Evolutionary conservation across 192 early-diverging fungal species (phyloP), one percentile per base, ranked within the genome.

Genomic region (Oehlia diaphana): DNA sequence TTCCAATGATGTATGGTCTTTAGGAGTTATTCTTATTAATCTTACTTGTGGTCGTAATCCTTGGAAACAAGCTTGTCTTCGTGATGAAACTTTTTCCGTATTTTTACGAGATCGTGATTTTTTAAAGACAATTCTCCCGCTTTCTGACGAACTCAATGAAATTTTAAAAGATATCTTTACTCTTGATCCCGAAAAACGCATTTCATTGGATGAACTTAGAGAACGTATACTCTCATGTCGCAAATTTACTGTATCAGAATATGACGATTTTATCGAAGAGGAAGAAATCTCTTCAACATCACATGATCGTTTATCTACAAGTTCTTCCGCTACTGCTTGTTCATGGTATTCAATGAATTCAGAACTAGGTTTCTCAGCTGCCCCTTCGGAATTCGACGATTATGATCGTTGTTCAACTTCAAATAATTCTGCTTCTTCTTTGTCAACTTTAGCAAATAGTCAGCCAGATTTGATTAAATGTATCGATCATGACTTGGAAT

Each of bases 21-120:
- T 97, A 31, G 97, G 97, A 26, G 94, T 99, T 5, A 97, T 98
- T 70, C 89, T 96, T 23, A 96, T 96, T 79, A 97, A 89, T 63
- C 80, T 89, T 90, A 84, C 92, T 81, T 82, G 89, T 90, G 80
- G 96, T 87, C 82, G 97, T 88, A 76, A 96, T 88, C 88, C 97
- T 90, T 90, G 88, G 88, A 90, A 88, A 61, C 86, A 86, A 77
- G 83, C 97, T 88, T 81, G 94, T 90, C 80, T 88, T 82, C 28
- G 90, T 81, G 82, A 92, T 83, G 82, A 82, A 80, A 86, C 86
- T 66, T 88, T 91, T 87, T 78, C 88, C 62, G 81, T 87, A 63
- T 87, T 90, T 88, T 72, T 84, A 9, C 74, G 65, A 62, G 79
- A 87, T 28, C 87, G 87, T 58, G 84, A 92, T 79, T 92, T 92